These are phyloP conservation scores for Malus hybrid DNA, from an alignment of 331 rosid genomes.

Conservation along the genomic window DNA sequence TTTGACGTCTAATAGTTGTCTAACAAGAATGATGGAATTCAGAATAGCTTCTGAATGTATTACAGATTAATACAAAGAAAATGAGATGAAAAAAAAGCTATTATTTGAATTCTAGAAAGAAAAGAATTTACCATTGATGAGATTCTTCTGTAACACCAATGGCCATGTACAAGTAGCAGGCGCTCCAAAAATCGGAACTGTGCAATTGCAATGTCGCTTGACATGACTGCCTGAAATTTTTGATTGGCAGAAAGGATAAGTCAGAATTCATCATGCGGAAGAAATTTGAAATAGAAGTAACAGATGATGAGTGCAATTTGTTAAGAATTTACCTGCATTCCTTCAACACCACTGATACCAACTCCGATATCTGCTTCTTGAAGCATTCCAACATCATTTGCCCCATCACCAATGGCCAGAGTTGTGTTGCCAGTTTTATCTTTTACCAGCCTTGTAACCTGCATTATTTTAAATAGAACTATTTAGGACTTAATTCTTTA, in stretches of 20 bases:
- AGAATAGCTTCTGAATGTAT: background rate
- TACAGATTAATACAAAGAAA: background rate
- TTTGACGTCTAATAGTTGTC: background rate
- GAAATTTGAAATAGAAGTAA: background rate
- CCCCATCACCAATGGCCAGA: too few species aligned
- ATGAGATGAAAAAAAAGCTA: background rate
- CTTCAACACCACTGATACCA: too few species aligned
- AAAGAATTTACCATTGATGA: slow-evolving; percentile 73
- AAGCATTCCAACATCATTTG: too few species aligned
- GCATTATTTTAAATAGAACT: slow-evolving; percentile 3
- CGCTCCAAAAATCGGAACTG: slow-evolving; percentile 87
- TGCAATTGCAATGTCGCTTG: slow-evolving; percentile 91
- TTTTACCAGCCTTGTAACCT: slow-evolving; percentile 84
- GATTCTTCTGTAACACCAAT: slow-evolving; percentile 98
- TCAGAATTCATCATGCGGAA: background rate
- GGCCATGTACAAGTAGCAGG: slow-evolving; percentile 92
- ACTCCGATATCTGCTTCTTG: too few species aligned
- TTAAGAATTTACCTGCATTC: background rate
- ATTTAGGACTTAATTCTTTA: background rate
- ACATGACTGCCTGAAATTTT: slow-evolving; percentile 84
- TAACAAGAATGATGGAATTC: background rate
- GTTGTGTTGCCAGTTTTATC: too few species aligned
- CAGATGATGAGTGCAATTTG: slow-evolving; percentile 4
- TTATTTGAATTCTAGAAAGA: background rate
- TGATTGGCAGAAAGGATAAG: slow-evolving; percentile 8